Base-by-base conservation (phyloP, 768 basidiomycete species). In the Lactifluus hygrophoroides region DNA sequence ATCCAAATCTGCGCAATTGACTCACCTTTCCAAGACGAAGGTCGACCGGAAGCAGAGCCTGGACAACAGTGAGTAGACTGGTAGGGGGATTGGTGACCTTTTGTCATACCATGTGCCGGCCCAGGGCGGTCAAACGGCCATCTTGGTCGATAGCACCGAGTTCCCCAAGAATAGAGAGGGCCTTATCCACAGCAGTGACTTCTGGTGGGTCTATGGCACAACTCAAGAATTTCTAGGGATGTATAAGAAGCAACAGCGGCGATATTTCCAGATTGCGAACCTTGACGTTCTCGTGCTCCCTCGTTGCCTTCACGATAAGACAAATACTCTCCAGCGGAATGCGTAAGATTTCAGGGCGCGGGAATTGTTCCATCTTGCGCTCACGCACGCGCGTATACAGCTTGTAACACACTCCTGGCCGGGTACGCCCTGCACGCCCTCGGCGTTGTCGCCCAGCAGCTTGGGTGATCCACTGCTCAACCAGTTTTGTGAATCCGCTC, bases 21-120 rank as follows among this genome's bases (percentile, higher is more conserved):
- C 19, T 40, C 43, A 88, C 88, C 77, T 96, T 97, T 8, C 83
- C 90, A 27, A 97, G 77, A 40, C 91, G 79, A 10, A 94, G 74
- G 70, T 97, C 94, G 14, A 95, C 74, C 1, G 94, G 94, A n/a
- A 96, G 77, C 71, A 85, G 79, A 2, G 89, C 79, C 89, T 93
- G 65, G 57, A 25, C 23, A 53, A 44, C n/a, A 6, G 16, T 53
- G 27, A 58, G 47, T 8, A 28, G n/a, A 10, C 44, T 40, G n/a
- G 19, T 45, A n/a, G 43, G 10, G 19, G 3, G 28, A 50, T n/a
- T 46, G 32, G 17, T 28, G 35, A 37, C 25, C 11, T 27, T 57
- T 4, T 2, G n/a, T 65, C 77, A 57, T 62, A 84, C 86, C 68
- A 94, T 82, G 68, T 95, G 84, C 62, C 80, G 76, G 10, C 94